These are phyloP conservation scores for Tarenaya hassleriana DNA, from an alignment of 345 rosid species.

Conservation along the genomic window DNA sequence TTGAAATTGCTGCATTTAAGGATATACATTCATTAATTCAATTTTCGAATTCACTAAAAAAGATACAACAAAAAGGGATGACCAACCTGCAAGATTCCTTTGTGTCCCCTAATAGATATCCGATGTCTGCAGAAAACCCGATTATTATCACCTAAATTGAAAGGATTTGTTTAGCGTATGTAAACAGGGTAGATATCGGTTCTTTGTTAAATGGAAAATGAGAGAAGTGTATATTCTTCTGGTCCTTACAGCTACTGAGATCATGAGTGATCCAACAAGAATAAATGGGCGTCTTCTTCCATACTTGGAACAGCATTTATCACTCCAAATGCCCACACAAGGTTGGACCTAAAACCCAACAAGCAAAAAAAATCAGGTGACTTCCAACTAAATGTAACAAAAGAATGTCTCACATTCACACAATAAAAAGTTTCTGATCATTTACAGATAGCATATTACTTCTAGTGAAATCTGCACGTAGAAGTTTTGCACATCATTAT, in stretches of 20 bases:
- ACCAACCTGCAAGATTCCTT: conserved; percentile 88
- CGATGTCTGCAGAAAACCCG: conserved; percentile 98
- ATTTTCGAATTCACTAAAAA: conserved; percentile 7
- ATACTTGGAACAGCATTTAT: conserved; percentile 79
- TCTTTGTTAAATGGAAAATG: conserved; percentile 9
- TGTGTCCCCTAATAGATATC: conserved; percentile 77
- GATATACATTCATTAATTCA: neutral
- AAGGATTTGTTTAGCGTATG: conserved; percentile 49
- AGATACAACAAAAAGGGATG: conserved; percentile 19
- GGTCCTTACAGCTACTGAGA: conserved; percentile 70
- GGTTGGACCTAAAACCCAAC: conserved; percentile 77
- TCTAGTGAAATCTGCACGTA: neutral
- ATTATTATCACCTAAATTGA: conserved; percentile 87
- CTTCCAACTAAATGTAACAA: neutral
- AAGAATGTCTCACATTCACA: conserved; percentile 16
- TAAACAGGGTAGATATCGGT: conserved; percentile 14
- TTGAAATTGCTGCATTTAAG: conserved; percentile 62
- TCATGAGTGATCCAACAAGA: conserved; percentile 84
- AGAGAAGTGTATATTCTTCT: conserved; percentile 17
- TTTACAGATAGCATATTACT: neutral
- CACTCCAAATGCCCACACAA: conserved; percentile 97
- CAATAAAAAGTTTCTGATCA: conserved; percentile 14
- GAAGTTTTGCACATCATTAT: neutral
- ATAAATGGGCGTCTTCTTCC: conserved; percentile 94
- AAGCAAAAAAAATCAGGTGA: conserved; percentile 24